Percentiles rank a stretch among this genome's conserved stretches.
These are phyloP conservation scores for Suillus tomentosus DNA, from an alignment of 768 basidiomycete species.

Conservation along the genomic window DNA sequence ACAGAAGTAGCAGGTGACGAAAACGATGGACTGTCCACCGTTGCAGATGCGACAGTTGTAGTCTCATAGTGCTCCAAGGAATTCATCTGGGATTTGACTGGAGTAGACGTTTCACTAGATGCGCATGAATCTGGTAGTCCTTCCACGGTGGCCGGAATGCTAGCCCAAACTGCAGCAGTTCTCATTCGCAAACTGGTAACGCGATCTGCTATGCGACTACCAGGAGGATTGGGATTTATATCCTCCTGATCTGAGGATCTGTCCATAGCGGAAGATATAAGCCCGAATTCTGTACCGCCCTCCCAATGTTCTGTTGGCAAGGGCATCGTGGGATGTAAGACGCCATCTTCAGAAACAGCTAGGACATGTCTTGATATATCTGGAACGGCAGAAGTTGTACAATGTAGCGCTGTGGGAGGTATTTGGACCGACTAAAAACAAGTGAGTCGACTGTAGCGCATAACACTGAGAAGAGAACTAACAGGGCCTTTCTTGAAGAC, in stretches of 20 bases:
- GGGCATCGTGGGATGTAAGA: not conserved
- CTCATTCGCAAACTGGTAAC: conserved; percentile 29
- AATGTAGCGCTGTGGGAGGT: not conserved
- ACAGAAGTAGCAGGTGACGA: conserved; percentile 7
- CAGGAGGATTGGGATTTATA: conserved; percentile 8
- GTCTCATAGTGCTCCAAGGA: not conserved
- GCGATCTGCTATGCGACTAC: conserved; percentile 28
- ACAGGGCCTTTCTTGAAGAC: conserved; percentile 1
- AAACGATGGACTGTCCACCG: not conserved
- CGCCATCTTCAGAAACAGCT: conserved; percentile 1
- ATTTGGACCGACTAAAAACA: not conserved
- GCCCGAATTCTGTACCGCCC: no score
- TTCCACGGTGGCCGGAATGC: conserved; percentile 28
- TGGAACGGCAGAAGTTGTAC: not conserved
- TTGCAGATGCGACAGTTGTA: not conserved
- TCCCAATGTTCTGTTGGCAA: not conserved
- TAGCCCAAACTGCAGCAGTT: conserved; percentile 27
- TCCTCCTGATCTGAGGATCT: not conserved
- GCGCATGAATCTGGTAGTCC: not conserved
- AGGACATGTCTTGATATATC: not conserved
- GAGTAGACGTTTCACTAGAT: conserved; percentile 1
- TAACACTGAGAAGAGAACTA: not conserved
- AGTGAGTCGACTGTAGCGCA: not conserved
- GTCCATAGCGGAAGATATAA: not conserved
- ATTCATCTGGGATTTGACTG: not conserved